These are phyloP conservation scores for Saitozyma sp. DNA, from an alignment of 768 basidiomycete species.

Conservation along the genomic window DNA sequence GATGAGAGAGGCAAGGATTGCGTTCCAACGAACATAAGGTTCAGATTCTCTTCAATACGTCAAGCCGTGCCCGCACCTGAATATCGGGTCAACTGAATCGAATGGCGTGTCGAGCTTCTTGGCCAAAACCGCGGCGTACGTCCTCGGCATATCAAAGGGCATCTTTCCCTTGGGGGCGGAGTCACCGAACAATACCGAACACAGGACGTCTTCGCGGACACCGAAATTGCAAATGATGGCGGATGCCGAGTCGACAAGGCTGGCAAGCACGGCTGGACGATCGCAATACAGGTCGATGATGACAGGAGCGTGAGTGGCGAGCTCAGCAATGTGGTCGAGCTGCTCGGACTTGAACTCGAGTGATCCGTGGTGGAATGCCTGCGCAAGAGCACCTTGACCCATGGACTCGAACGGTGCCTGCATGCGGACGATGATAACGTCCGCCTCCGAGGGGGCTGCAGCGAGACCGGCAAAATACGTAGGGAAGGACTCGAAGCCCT, in stretches of 20 bases:
- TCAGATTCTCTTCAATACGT: not conserved
- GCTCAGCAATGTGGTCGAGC: constrained; percentile 8
- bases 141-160: constrained; percentile 12
- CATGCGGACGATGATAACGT: constrained; percentile 11
- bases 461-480: not conserved
- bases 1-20: too few species aligned
- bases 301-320: constrained; percentile 9
- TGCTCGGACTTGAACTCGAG: constrained; percentile 8
- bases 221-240: constrained; percentile 11
- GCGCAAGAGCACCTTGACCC: constrained; percentile 9
- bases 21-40: too few species aligned
- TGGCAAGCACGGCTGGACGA: constrained; percentile 10
- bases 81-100: constrained; percentile 9
- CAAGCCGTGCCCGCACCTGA: constrained; percentile 11
- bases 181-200: constrained; percentile 9
- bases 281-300: constrained; percentile 11
- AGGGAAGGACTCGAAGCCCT: constrained; percentile 7
- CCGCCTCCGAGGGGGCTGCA: constrained; percentile 2
- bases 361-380: constrained; percentile 10
- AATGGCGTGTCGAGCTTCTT: constrained; percentile 9
- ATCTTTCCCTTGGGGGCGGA: constrained; percentile 8
- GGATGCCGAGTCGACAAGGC: constrained; percentile 2
- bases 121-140: constrained; percentile 6
- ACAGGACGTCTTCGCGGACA: constrained; percentile 4
- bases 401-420: constrained; percentile 7